Base-by-base conservation (phyloP, 768 basidiomycete species). In the Lentinula raphanica region DNA sequence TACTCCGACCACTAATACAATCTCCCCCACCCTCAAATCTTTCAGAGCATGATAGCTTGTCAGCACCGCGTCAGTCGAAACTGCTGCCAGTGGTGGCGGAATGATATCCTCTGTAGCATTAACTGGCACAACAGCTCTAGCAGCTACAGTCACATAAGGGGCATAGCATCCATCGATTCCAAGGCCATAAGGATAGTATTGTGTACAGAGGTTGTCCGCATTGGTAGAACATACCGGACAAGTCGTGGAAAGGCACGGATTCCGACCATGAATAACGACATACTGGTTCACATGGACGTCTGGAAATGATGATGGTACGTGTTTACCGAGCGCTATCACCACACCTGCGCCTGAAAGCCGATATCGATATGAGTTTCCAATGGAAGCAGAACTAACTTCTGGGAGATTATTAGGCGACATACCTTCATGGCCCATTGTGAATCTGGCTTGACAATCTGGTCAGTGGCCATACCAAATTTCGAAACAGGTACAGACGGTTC, bases 341-440 rank as follows among this genome's bases (percentile, higher is more conserved):
- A 31, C 45, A 19, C 54, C 54, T 17, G 54, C 54, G 13, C 54
- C 54, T 56, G 40, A 38, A 27, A 3, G 27, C 28, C 29, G 54
- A 56, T 21, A 45, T 29, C 32, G 54, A 56, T 53, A 48, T 27
- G 39, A 29, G 42, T n/a, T n/a, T n/a, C n/a, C n/a, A n/a, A n/a
- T n/a, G n/a, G n/a, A n/a, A n/a, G 6, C 13, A 17, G 42, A 42
- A 21, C 28, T 19, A 42, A n/a, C 13, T 9, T 7, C 31, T 21
- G 25, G 6, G 11, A n/a, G 17, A 51, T 31, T 9, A 29, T 25
- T 12, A 54, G 54, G 27, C 19, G 19, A 28, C 27, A 31, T 56
- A 56, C 54, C 54, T 56, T 56, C 54, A 48, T 56, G 54, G 8
- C 54, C 42, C 42, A 56, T 56, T 5, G 42, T 56, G 23, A 56